phyloP scores from a whole-genome alignment of 2,329 filamentous ascomycete species.

The Ascochyta pisi region DNA sequence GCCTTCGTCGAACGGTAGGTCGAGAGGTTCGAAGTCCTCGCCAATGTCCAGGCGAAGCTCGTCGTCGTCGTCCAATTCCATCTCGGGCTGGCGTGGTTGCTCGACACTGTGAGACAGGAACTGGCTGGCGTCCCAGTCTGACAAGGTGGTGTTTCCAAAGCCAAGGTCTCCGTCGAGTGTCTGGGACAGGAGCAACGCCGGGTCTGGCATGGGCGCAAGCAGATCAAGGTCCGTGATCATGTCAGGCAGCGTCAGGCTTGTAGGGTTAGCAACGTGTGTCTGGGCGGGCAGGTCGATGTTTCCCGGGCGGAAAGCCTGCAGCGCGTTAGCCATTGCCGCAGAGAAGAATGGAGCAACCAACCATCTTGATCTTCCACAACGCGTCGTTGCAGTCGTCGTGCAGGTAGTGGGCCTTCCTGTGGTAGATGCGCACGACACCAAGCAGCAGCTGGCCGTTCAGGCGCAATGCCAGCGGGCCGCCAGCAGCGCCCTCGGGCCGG shows the following conservation, averaged over 20 bases:
- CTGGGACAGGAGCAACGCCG: constrained; percentile 81
- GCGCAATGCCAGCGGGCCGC: constrained; percentile 93
- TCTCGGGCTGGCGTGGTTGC: constrained; percentile 55
- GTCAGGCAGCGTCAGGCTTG: constrained; percentile 88
- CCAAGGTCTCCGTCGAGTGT: constrained; percentile 57
- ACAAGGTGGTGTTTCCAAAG: constrained; percentile 52
- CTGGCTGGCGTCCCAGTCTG: constrained; percentile 73
- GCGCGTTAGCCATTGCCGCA: constrained; percentile 22
- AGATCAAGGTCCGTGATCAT: constrained; percentile 92
- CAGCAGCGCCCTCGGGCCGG: constrained; percentile 65
- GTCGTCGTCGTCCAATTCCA: constrained; percentile 59
- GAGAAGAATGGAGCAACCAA: constrained; percentile 48
- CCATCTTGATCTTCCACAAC: constrained; percentile 98
- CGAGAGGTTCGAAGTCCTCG: constrained; percentile 49
- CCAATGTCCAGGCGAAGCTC: constrained; percentile 71
- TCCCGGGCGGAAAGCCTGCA: constrained; percentile 85
- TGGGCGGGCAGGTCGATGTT: constrained; percentile 91
- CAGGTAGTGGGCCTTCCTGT: constrained; percentile 93
- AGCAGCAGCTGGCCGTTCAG: constrained; percentile 92
- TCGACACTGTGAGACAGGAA: constrained; percentile 74
- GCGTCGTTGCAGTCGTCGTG: constrained; percentile 98
- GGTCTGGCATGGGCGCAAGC: constrained; percentile 78
- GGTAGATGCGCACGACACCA: constrained; percentile 97
- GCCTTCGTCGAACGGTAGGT: constrained; percentile 39
- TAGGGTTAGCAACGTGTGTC: constrained; percentile 79